These are phyloP conservation scores for Melampsora larici-populina DNA, from an alignment of 1,284 basidiomycete genomes.

Conservation along the genomic window DNA sequence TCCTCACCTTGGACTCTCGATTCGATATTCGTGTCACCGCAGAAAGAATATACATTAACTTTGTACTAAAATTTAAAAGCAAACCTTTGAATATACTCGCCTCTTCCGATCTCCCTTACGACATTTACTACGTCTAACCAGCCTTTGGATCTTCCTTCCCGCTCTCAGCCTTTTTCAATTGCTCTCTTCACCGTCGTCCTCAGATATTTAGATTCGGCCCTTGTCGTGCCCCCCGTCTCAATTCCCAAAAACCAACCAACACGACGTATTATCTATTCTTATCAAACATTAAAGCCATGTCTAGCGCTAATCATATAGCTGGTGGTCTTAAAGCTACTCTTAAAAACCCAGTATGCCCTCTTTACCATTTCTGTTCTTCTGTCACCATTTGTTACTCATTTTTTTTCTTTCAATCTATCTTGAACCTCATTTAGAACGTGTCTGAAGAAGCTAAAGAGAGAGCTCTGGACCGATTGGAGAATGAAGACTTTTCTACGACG, in stretches of 20 bases:
- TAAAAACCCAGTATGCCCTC: constrained; percentile 23
- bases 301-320: constrained; percentile 21
- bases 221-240: not conserved
- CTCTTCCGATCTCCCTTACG: not conserved
- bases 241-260: not conserved
- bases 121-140: not conserved
- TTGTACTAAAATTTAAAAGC: not conserved
- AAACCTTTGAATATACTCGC: not conserved
- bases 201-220: not conserved
- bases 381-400: not conserved
- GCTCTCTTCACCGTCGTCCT: constrained; percentile 1
- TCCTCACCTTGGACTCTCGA: not conserved
- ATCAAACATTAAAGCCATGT: constrained; percentile 35
- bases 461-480: constrained; percentile 27
- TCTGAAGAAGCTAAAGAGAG: constrained; percentile 32
- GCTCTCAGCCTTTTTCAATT: not conserved
- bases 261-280: constrained; percentile 40
- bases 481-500: constrained; percentile 20
- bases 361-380: not conserved
- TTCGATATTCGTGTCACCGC: not conserved
- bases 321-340: constrained; percentile 39
- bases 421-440: constrained; percentile 10
- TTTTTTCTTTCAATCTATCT: not conserved
- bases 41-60: not conserved
- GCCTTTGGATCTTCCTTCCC: not conserved